Evolutionary conservation across 169 alveolate genomes (phyloP).

Genomic region (Plasmodium reichenowi): DNA sequence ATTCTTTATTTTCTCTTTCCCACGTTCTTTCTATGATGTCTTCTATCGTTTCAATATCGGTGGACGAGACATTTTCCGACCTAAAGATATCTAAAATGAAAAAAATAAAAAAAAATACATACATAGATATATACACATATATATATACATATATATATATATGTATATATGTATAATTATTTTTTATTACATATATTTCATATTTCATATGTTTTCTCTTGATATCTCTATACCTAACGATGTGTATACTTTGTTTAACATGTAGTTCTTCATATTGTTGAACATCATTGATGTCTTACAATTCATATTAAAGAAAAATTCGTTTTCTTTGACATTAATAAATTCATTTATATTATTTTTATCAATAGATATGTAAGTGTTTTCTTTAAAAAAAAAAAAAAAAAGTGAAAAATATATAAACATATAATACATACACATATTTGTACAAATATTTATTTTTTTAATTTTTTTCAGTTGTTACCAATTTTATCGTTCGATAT

Average conservation of each 20-base stretch:
- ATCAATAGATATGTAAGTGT: constrained; percentile 26
- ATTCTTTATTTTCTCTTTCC: constrained; percentile 62
- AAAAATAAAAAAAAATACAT: background rate
- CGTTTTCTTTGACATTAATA: constrained; percentile 37
- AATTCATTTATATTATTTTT: constrained; percentile 38
- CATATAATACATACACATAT: background rate
- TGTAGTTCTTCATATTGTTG: constrained; percentile 10
- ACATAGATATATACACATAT: background rate
- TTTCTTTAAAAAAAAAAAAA: constrained; percentile 14
- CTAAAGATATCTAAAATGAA: constrained; percentile 10
- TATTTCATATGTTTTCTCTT: no score
- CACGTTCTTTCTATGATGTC: constrained; percentile 34
- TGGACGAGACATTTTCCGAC: constrained; percentile 5
- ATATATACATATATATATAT: background rate
- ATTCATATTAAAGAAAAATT: constrained; percentile 18
- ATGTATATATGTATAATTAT: background rate
- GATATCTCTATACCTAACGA: constrained; percentile 17
- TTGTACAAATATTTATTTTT: background rate
- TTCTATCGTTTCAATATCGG: constrained; percentile 23
- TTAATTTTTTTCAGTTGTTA: constrained; percentile 15
- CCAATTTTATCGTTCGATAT: constrained; percentile 26
- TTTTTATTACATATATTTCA: no score
- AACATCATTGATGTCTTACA: constrained; percentile 31
- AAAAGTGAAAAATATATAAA: background rate
- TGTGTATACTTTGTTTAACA: constrained; percentile 4